These are phyloP conservation scores for Nicotiana tomentosiformis DNA, from an alignment of 257 asterid genomes.

Conservation along the genomic window DNA sequence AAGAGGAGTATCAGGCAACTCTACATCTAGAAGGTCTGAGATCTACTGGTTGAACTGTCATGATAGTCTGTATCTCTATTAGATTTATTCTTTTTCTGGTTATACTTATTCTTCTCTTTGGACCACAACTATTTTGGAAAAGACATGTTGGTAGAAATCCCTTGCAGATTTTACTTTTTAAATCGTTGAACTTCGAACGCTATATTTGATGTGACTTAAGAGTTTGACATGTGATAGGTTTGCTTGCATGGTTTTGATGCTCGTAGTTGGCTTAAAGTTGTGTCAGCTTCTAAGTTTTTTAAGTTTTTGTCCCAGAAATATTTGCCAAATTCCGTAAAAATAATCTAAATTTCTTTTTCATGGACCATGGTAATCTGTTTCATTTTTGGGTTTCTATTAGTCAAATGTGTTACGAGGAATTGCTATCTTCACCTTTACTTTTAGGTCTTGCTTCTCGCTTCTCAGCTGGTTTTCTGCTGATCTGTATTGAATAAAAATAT, in stretches of 20 bases:
- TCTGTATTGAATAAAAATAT: neutral
- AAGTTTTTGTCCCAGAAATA: neutral
- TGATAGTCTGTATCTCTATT: neutral
- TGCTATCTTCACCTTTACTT: neutral
- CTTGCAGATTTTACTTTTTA: neutral
- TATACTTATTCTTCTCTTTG: neutral
- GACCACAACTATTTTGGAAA: neutral
- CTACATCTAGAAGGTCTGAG: constrained; percentile 33
- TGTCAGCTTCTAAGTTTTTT: neutral
- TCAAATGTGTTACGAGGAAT: neutral
- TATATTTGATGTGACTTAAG: neutral
- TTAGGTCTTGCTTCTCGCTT: neutral
- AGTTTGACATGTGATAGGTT: neutral
- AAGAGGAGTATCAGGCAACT: constrained; percentile 14
- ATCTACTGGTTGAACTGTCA: neutral
- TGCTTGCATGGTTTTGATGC: neutral
- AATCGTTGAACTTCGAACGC: neutral
- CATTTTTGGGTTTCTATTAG: neutral
- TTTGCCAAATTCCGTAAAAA: neutral
- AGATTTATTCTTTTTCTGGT: neutral
- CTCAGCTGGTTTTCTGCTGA: neutral
- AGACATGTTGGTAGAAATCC: neutral
- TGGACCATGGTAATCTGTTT: constrained; percentile 1
- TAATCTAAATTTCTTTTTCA: neutral
- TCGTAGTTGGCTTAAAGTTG: neutral